Evolutionary conservation across 2,329 filamentous ascomycete species (phyloP).

Genomic region (Daldinia sp.): DNA sequence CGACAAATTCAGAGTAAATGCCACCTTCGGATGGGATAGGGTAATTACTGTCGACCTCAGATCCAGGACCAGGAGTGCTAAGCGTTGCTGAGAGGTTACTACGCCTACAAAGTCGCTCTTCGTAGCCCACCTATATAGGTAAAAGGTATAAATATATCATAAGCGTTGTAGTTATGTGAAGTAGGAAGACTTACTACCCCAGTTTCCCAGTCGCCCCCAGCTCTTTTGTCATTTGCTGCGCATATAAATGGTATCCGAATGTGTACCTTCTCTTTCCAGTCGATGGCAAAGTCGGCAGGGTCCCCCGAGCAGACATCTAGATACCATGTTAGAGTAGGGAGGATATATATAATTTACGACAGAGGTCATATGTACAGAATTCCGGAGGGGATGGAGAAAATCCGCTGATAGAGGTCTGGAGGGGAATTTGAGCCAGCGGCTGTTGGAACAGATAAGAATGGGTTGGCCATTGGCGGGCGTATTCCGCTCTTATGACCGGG

Average conservation of each 20-base stretch:
- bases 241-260: slow-evolving; percentile 74
- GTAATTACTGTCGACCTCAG: slow-evolving; percentile 67
- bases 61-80: slow-evolving; percentile 68
- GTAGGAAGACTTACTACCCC: slow-evolving; percentile 57
- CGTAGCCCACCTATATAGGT: slow-evolving; percentile 62
- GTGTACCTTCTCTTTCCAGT: slow-evolving; percentile 63
- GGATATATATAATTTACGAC: slow-evolving; percentile 3
- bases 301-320: slow-evolving; percentile 67
- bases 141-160: slow-evolving; percentile 15
- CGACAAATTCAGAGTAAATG: slow-evolving; percentile 77
- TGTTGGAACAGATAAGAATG: slow-evolving; percentile 70
- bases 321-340: slow-evolving; percentile 26
- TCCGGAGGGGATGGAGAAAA: slow-evolving; percentile 55
- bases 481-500: slow-evolving; percentile 70
- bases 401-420: slow-evolving; percentile 53
- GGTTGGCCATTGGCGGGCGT: slow-evolving; percentile 65
- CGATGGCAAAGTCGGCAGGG: slow-evolving; percentile 70
- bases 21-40: slow-evolving; percentile 78
- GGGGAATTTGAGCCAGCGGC: slow-evolving; percentile 61
- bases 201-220: slow-evolving; percentile 85
- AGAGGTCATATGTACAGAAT: slow-evolving; percentile 56
- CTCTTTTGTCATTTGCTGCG: slow-evolving; percentile 79
- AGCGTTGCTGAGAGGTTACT: slow-evolving; percentile 79
- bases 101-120: slow-evolving; percentile 79
- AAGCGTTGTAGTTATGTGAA: slow-evolving; percentile 48